These are phyloP conservation scores for Tetracladium marchalianum DNA, from an alignment of 495 filamentous ascomycete species.

Conservation along the genomic window DNA sequence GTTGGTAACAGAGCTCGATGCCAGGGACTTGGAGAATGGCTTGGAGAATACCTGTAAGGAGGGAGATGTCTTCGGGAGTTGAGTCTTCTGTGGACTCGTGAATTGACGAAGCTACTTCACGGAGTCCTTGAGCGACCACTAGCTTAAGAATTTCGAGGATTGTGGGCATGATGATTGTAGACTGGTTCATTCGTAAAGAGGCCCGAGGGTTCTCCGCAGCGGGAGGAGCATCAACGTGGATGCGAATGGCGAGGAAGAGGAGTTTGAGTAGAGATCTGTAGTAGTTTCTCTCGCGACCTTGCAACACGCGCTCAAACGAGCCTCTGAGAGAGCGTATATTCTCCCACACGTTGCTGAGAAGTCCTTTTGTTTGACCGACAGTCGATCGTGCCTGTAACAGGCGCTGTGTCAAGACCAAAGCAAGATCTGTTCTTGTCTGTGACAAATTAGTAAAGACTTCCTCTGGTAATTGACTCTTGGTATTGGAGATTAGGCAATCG, in stretches of 20 bases:
- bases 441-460: conserved; percentile 61
- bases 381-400: conserved; percentile 55
- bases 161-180: conserved; percentile 29
- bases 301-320: conserved; percentile 54
- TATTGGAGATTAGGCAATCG: conserved; percentile 64
- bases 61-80: conserved; percentile 65
- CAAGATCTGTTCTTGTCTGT: conserved; percentile 63
- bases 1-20: conserved; percentile 47
- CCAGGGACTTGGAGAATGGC: conserved; percentile 64
- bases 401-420: conserved; percentile 65
- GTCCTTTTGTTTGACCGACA: conserved; percentile 45
- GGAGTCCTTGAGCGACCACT: conserved; percentile 74
- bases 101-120: conserved; percentile 61
- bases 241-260: conserved; percentile 71
- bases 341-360: conserved; percentile 59
- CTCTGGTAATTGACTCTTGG: conserved; percentile 52
- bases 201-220: conserved; percentile 5
- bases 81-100: conserved; percentile 45
- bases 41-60: conserved; percentile 84
- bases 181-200: conserved; percentile 20
- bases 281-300: conserved; percentile 54
- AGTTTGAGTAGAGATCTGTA: conserved; percentile 76
- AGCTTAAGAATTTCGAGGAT: conserved; percentile 65
- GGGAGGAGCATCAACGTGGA: conserved; percentile 21
- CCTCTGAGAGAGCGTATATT: conserved; percentile 51